Base-by-base conservation (phyloP, 345 rosid genomes). In the Geranium rotundifolium region DNA sequence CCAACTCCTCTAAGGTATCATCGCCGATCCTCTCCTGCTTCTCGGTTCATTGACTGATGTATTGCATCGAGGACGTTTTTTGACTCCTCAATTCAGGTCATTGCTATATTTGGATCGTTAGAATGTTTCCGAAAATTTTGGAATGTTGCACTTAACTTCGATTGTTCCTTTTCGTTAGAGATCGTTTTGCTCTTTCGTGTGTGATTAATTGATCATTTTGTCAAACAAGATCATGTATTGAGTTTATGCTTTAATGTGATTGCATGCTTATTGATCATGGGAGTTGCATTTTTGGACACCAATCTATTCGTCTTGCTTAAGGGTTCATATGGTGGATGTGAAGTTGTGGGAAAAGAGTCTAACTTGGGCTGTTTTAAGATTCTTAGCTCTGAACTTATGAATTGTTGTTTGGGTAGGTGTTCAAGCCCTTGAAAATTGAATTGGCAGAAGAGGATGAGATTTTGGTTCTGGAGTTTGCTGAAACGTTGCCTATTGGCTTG, bases 401-500 rank as follows among this genome's bases (percentile, higher is more conserved):
- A 31, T 55, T 29, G 46, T n/a, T 49, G 54, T 67, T 56, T 55
- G 49, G 62, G 37, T 81, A 89, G 98, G 80, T 70, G 29, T 62
- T 81, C 17, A 65, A 79, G 74, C 85, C 96, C 9, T 74, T 68
- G 1, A 86, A 73, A 70, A 72, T 80, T 62, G 76, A 77, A 2
- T 57, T 82, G 59, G 67, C 83, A 37, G 86, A 84, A 66, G 84
- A 68, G 6, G 99, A 93, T 72, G 89, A 86, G 80, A 79, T 90
- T 66, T 54, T 93, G 73, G 85, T 93, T 58, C 62, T 93, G 72
- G 95, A 90, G 67, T 93, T 93, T 69, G 56, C 68, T 29, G 85
- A 80, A 68, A 61, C 19, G n/a, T 85, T 93, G 65, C 90, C 91
- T 0, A 62, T 68, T 41, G 96, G 90, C n/a, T n/a, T 69, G 1